A percentile compares a stretch with the other conserved stretches of the same genome.
Evolutionary conservation across 2,329 filamentous ascomycete species (phyloP).

Genomic region (Periconia digitata): DNA sequence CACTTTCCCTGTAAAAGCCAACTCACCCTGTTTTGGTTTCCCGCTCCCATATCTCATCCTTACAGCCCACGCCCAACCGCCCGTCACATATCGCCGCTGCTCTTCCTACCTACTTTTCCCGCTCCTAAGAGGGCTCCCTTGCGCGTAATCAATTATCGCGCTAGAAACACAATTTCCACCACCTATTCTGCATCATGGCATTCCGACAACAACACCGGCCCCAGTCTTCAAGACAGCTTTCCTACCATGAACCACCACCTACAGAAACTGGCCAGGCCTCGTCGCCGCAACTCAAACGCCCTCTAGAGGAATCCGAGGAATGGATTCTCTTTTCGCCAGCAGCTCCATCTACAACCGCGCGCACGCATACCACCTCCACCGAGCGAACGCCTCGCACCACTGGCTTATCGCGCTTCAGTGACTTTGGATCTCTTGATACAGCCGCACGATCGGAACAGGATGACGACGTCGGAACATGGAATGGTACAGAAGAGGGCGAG

Average conservation of each 20-base stretch:
- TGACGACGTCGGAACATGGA: constrained; percentile 44
- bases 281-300: constrained; percentile 46
- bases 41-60: background rate
- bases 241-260: constrained; percentile 33
- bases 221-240: constrained; percentile 36
- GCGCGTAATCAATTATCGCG: no score
- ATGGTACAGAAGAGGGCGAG: constrained; percentile 59
- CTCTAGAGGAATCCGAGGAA: constrained; percentile 76
- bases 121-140: background rate
- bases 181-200: constrained; percentile 31
- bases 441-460: constrained; percentile 59
- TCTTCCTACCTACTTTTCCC: background rate
- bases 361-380: constrained; percentile 67
- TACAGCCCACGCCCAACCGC: background rate
- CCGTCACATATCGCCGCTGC: background rate
- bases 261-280: constrained; percentile 23
- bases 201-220: constrained; percentile 44
- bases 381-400: constrained; percentile 66
- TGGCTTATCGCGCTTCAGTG: constrained; percentile 73
- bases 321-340: constrained; percentile 87
- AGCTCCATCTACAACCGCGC: constrained; percentile 65
- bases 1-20: no score
- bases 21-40: background rate
- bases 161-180: background rate
- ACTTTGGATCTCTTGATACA: constrained; percentile 77